Evolutionary conservation across 2,329 filamentous ascomycete species (phyloP), one percentile per base, ranked within the genome.

Genomic region (Diaporthe vexans): DNA sequence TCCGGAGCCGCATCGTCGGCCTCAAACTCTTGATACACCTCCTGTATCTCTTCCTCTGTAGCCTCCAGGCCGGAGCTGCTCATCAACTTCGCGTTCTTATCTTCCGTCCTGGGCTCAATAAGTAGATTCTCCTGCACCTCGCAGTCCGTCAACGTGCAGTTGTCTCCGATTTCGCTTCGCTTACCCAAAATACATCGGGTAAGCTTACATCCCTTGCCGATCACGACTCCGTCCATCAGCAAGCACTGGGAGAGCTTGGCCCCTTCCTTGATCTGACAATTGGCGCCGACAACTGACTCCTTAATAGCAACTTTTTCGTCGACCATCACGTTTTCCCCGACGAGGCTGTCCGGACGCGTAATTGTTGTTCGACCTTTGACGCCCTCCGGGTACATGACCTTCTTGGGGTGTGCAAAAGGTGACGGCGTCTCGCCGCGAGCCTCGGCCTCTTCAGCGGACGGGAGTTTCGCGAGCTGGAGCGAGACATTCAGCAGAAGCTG

Each of bases 281-380:
- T 95, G 6, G 94, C 91, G 3, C 97, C 97, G 54, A 99, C 91
- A 40, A 98, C 94, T 51, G 89, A 93, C 83, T 98, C 95, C 83
- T 98, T 98, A 84, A 99, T 94, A n/a, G 95, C 93, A 33, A 91
- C 93, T 82, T 96, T 96, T 79, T 96, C 94, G 80, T 96, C 94
- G 0, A 98, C 92, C 1, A 92, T 95, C 54, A 97, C 95, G 80
- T 98, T 98, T 74, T 96, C 94, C 1, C 91, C 96, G 51, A 98
- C 90, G 3, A 98, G 88, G 77, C 91, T 94, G 85, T 98, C 96
- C 61, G 91, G 88, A 78, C 93, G 91, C 26, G 94, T 95, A 73
- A 98, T 94, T 5, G 94, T 97, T 61, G 94, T 95, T 71, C 93
- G 92, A 46, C 91, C 88, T 72, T 95, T 94, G 46, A 98, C 92